Evolutionary conservation across 768 basidiomycete species (phyloP), one percentile per base, ranked within the genome.

Genomic region (Russula emetica): DNA sequence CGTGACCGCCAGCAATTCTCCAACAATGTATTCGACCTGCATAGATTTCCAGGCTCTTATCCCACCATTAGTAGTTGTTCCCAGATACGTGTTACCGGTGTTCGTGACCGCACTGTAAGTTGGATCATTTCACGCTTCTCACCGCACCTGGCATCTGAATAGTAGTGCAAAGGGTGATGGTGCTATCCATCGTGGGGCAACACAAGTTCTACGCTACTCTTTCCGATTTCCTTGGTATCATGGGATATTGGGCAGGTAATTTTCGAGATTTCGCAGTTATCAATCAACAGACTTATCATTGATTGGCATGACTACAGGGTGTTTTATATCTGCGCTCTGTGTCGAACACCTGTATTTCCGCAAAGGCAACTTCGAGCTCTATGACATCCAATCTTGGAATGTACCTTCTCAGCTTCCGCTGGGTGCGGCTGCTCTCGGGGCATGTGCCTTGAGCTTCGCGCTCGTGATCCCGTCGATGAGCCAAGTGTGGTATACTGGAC

Each of bases 1-100:
- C 62, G 85, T 92, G 11, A 85, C 85, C 1, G 89, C 83, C 5
- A 94, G 92, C 75, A 87, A 90, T 52, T 88, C 90, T 1, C 83
- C 86, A 3, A 87, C 90, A 8, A 85, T 93, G 65, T 97, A 97
- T 73, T 90, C 87, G 50, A 82, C 87, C 60, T 83, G 85, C 67
- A 79, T 93, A 64, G 86, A 84, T 70, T 76, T 90, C 66, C 91
- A 93, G 70, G 79, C 87, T 1, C 78, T 86, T 69, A 72, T 88
- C 4, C 88, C 90, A 0, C 77, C 76, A 47, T 77, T 85, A 36
- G 76, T 79, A 14, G 74, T 71, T 63, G 78, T 90, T 9, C 90
- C 89, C 2, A 79, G 88, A 70, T 91, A 87, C 72, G 74, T 90
- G 18, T 85, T 92, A 71, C 80, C 83, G 5, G 67, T 90, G 16